Base-by-base conservation (phyloP, 345 rosid genomes). In the Citrus sp. region DNA sequence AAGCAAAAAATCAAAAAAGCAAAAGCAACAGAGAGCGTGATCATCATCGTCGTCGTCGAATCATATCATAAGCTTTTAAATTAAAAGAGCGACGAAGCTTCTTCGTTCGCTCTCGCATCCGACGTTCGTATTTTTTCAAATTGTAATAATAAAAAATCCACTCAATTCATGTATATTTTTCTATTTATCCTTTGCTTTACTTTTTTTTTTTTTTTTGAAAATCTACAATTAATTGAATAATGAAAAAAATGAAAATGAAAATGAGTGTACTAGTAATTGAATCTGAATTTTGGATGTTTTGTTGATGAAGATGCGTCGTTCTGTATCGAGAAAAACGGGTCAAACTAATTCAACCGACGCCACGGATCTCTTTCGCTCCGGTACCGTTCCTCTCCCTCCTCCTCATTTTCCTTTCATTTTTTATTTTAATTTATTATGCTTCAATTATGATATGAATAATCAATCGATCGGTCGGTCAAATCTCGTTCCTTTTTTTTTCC, bases 311-410 rank as follows among this genome's bases (percentile, higher is more conserved):
- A 94, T 96, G 99, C 98, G 97, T 87, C 98, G 95, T 59, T 90
- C 94, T 80, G 79, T 90, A 77, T 75, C 93, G 28, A 94, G 86
- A 87, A 94, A 90, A 84, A 78, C 93, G 85, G 91, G 89, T 88
- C 93, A 93, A 90, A 79, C 94, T 66, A 88, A 84, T 86, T 93
- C 95, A 22, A 84, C 91, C 46, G 70, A 67, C 42, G 84, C 97
- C 72, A 67, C 95, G 84, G 97, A 94, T 94, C 97, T 92, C 87
- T 92, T 91, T 79, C 97, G 99, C 84, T 89, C 97, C 77, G 95
- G 99, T 93, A 81, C 37, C 72, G 18, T 13, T 27, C 19, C 21
- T 12, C 24, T 19, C 65, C 46, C 21, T 27, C 6, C 46, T 55
- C 66, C 5, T 9, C 16, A 40, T 49, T 67, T 35, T n/a, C 6